Percentiles rank a stretch among this genome's conserved stretches.
Conservation (phyloP, 345 rosid species). For the Ricinus communis region DNA sequence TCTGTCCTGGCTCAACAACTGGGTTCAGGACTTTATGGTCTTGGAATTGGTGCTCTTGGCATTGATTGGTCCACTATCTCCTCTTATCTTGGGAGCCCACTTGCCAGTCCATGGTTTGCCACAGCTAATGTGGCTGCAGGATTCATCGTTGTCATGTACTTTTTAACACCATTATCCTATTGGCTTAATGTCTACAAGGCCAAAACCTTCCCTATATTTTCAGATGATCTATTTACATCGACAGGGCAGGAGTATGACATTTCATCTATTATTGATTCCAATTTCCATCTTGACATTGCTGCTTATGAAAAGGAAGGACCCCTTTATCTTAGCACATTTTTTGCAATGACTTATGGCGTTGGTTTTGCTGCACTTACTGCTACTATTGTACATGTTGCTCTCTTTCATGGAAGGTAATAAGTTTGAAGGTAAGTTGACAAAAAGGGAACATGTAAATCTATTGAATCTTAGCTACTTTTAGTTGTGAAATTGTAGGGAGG, state of each 20-base stretch:
- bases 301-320: constrained; percentile 82
- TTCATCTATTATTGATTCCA: constrained; percentile 60
- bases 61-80: constrained; percentile 95
- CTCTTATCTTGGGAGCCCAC: constrained; percentile 93
- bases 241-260: constrained; percentile 75
- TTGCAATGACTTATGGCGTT: constrained; percentile 83
- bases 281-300: constrained; percentile 67
- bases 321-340: constrained; percentile 79
- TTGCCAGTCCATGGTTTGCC: constrained; percentile 99
- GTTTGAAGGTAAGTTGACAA: too few species aligned
- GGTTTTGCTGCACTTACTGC: constrained; percentile 92
- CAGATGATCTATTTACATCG: constrained; percentile 67
- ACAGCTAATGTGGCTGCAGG: constrained; percentile 93
- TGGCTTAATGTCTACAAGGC: constrained; percentile 78
- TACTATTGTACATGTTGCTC: constrained; percentile 71
- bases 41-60: constrained; percentile 72
- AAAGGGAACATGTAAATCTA: not conserved
- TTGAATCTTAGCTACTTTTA: not conserved
- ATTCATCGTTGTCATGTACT: constrained; percentile 61
- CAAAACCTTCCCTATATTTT: constrained; percentile 83
- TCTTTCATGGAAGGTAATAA: constrained; percentile 86
- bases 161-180: constrained; percentile 70
- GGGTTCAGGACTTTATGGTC: constrained; percentile 91
- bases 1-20: constrained; percentile 85
- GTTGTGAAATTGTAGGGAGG: constrained; percentile 55